Evolutionary conservation across 2,329 filamentous ascomycete genomes (phyloP).

Genomic region (Neonectria neomacrospora): DNA sequence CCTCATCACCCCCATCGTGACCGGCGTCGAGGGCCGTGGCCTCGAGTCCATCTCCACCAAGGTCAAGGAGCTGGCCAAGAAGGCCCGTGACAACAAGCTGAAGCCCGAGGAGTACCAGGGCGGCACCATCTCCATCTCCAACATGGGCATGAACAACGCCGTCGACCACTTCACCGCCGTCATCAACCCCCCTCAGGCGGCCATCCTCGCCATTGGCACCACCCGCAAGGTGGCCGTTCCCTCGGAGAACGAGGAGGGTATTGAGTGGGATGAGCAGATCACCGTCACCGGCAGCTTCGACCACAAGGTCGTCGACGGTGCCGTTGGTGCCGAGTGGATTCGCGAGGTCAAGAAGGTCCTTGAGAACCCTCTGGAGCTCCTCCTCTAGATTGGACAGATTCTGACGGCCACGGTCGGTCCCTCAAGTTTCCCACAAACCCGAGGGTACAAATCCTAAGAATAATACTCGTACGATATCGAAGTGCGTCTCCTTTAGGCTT

Average conservation of each 20-base stretch:
- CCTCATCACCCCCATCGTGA: conserved; percentile 97
- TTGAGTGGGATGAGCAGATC: conserved; percentile 98
- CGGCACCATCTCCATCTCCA: conserved; percentile 98
- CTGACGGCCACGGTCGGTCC: conserved; percentile 20
- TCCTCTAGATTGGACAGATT: conserved; percentile 71
- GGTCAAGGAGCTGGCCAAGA: conserved; percentile 97
- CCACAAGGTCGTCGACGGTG: conserved; percentile 98
- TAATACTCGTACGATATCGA: conserved; percentile 31
- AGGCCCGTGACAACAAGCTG: conserved; percentile 95
- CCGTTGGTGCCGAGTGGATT: conserved; percentile 96
- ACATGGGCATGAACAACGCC: conserved; percentile 99
- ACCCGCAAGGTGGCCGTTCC: conserved; percentile 96
- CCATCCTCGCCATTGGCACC: conserved; percentile 93
- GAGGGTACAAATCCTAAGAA: conserved; percentile 26
- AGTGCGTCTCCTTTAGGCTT: conserved; percentile 25
- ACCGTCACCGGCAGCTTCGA: conserved; percentile 95
- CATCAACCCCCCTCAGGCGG: conserved; percentile 98
- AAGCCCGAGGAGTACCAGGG: conserved; percentile 99
- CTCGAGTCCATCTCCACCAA: conserved; percentile 87
- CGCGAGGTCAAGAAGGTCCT: conserved; percentile 96
- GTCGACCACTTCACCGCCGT: conserved; percentile 98
- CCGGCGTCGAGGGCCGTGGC: conserved; percentile 85
- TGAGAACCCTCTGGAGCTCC: conserved; percentile 95
- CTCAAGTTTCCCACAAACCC: conserved; percentile 11
- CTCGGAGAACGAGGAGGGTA: conserved; percentile 84